Evolutionary conservation across 768 basidiomycete species (phyloP), one percentile per base, ranked within the genome.

Genomic region (Boletus coccyginus): DNA sequence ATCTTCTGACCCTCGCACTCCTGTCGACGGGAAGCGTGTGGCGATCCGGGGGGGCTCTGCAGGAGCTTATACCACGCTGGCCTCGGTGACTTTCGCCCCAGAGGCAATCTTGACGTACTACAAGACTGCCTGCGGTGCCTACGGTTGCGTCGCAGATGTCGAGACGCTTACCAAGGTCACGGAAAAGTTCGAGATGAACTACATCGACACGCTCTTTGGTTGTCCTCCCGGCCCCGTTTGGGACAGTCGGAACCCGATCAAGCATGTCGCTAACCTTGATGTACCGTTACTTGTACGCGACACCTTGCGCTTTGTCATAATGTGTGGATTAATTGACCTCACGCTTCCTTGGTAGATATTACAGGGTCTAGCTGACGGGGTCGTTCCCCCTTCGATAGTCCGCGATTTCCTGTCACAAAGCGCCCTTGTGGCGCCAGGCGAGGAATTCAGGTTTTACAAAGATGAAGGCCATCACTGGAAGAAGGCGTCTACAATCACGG

Each of bases 31-130:
- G 2, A 72, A 78, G 38, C 84, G 89, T 9, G 75, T 81, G 3
- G 80, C 82, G 5, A 86, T 92, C 61, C 82, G 86, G 2, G 90
- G 90, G 0, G 77, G 81, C 0, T 88, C 87, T 9, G 80, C 88
- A 4, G 90, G 90, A 14, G 90, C 90, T 0, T 90, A 77, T 65
- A 88, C 88, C 1, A 78, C 78, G 0, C 81, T 93, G 17, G 70
- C 72, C 1, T 76, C 75, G 57, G 48, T 70, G 35, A 76, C 77
- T 11, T 75, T 74, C 7, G 84, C 84, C n/a, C 73, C 73, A 7
- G 84, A 88, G 60, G 78, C 83, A 73, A 73, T 45, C 2, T 14
- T 21, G 3, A 57, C 16, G 82, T 73, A 64, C 9, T 75, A 76
- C 19, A 90, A 88, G 62, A 78, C 86, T 0, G 88, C 83, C 0